These are phyloP conservation scores for Mycena alexandri DNA, from an alignment of 768 basidiomycete genomes.

Conservation along the genomic window DNA sequence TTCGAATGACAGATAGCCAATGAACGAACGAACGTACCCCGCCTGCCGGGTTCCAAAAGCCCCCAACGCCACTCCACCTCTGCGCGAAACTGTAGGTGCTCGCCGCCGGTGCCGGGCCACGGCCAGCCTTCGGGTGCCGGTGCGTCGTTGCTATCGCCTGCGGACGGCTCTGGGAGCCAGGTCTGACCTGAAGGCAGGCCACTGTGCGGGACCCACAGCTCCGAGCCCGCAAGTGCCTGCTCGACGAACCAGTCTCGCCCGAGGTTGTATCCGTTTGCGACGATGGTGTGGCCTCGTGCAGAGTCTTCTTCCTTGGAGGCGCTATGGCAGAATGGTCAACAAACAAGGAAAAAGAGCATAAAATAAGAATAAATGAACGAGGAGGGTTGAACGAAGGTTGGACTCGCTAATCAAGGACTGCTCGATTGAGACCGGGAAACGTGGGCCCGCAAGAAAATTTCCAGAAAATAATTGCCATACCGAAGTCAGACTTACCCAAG, in stretches of 20 bases:
- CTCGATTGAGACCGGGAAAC: too few species aligned
- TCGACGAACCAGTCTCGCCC: slow-evolving; percentile 86
- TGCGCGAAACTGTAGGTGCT: slow-evolving; percentile 79
- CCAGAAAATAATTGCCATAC: too few species aligned
- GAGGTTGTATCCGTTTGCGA: slow-evolving; percentile 81
- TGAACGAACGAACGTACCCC: slow-evolving; percentile 58
- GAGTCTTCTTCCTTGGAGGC: slow-evolving; percentile 84
- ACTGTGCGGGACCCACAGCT: slow-evolving; percentile 12
- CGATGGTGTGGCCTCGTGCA: slow-evolving; percentile 77
- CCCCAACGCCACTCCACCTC: slow-evolving; percentile 82
- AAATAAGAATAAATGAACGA: too few species aligned
- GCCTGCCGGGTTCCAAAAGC: slow-evolving; percentile 74
- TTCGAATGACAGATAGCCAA: background rate
- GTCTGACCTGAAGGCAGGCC: background rate
- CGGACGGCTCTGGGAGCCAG: too few species aligned
- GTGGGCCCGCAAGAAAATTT: too few species aligned
- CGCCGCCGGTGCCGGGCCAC: slow-evolving; percentile 67
- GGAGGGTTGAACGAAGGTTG: too few species aligned
- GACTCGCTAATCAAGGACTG: too few species aligned
- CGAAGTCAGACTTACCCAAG: slow-evolving; percentile 66
- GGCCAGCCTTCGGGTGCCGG: slow-evolving; percentile 30
- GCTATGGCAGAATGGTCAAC: slow-evolving; percentile 47
- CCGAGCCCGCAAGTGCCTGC: slow-evolving; percentile 57
- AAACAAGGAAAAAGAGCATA: too few species aligned
- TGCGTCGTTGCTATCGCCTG: background rate